Evolutionary conservation across 176 grass and related monocot genomes (phyloP).

Genomic region (Avena atlantica): DNA sequence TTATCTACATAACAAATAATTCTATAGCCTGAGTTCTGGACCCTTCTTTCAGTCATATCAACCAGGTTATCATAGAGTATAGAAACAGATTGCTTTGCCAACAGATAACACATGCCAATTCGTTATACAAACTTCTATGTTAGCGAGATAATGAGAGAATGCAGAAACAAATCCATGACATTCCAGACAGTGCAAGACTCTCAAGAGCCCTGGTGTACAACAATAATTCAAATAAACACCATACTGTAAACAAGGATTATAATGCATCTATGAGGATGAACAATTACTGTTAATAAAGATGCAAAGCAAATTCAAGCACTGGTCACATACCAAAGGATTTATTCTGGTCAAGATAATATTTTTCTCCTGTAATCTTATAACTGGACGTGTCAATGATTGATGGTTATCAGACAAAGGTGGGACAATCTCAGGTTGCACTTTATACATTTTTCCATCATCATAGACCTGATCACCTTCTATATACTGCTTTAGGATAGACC

Average conservation of each 20-base stretch:
- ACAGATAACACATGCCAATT: conserved; percentile 15
- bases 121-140: neutral
- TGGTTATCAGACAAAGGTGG: conserved; percentile 88
- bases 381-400: conserved; percentile 80
- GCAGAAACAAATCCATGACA: neutral
- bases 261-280: conserved; percentile 31
- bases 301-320: conserved; percentile 34
- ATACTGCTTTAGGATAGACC: conserved; percentile 89
- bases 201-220: conserved; percentile 9
- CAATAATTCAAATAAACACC: conserved; percentile 24
- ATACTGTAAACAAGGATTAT: neutral
- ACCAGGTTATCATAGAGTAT: conserved; percentile 10
- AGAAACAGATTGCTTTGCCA: neutral
- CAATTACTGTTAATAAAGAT: conserved; percentile 3
- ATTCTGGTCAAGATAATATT: conserved; percentile 94
- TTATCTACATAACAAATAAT: conserved; percentile 65
- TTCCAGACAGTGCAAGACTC: conserved; percentile 21
- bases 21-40: conserved; percentile 11
- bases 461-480: conserved; percentile 86
- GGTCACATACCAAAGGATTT: conserved; percentile 80
- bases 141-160: neutral
- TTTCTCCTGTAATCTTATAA: conserved; percentile 96
- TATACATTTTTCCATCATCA: conserved; percentile 89
- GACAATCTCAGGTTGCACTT: conserved; percentile 90
- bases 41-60: conserved; percentile 9